Conservation (phyloP, 2,329 filamentous ascomycete genomes). For the Diaporthe capsici region DNA sequence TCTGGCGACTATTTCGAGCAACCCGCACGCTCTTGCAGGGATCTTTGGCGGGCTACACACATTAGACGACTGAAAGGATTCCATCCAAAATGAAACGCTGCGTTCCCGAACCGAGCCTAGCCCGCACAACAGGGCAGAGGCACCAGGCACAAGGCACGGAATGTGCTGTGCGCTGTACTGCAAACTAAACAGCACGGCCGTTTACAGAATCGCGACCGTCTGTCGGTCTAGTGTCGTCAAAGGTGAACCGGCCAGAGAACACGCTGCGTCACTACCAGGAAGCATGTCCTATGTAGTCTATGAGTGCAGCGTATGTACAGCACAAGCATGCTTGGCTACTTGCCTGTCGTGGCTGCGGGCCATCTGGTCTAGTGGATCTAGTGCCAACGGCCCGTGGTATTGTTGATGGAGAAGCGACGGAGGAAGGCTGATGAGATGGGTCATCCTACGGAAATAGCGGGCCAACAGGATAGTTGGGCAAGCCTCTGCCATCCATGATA, state of each 20-base stretch:
- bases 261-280: background rate
- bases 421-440: constrained; percentile 22
- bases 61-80: background rate
- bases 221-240: background rate
- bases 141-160: background rate
- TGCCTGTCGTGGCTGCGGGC: background rate
- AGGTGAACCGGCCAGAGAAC: background rate
- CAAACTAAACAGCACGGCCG: background rate
- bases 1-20: constrained; percentile 22
- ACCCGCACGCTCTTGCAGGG: constrained; percentile 19
- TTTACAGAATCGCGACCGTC: background rate
- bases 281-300: background rate
- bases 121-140: background rate
- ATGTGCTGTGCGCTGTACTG: background rate
- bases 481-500: background rate
- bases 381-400: constrained; percentile 27
- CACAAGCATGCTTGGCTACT: background rate
- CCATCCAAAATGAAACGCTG: constrained; percentile 26
- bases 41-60: constrained; percentile 18
- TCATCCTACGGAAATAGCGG: background rate
- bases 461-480: background rate
- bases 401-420: background rate
- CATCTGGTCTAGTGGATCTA: background rate
- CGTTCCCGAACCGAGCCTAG: constrained; percentile 15
- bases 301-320: background rate